Evolutionary conservation across 1,139 yeast genomes (phyloP), one percentile per base, ranked within the genome.

Genomic region (Pichia sp.): DNA sequence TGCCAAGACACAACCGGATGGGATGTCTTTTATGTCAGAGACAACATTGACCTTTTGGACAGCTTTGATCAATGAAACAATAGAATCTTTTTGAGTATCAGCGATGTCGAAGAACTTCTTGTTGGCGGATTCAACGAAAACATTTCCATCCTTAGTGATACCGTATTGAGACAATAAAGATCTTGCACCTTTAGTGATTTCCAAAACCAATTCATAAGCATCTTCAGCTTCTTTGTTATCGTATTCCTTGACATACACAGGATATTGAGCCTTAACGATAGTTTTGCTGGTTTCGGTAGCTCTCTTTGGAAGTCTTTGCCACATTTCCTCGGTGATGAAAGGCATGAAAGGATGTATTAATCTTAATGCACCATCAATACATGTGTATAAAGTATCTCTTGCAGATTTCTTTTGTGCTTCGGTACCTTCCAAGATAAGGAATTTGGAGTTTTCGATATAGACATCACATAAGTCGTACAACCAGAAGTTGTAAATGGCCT

Each of bases 341-440:
- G 99, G 99, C 99, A 93, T 93, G 78, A 90, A 93, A 71, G 99
- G 99, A 70, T 93, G 98, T 65, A 92, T 93, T 76, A 93, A 73
- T 72, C 81, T 86, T 76, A 93, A 80, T 16, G 97, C 97, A 62
- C 89, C 87, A 68, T 93, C 98, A 64, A 93, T 80, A 75, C 96
- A 82, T 42, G 95, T 89, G 82, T 90, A 93, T 64, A 93, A 79
- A 36, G 99, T 93, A 70, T 92, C 95, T 75, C 86, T 89, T 36
- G 98, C 99, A 57, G 96, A 87, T 70, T 81, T 81, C 77, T 85
- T 80, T 76, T 92, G 96, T 62, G 75, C 85, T 38, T 81, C 83
- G 46, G 95, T 80, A 66, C 99, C 99, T 72, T 92, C 97, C 67
- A 88, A 82, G 68, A 93, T 90, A 73, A 93, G 81, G 60, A 84